These are phyloP conservation scores for Cryphonectria nitschkei DNA, from an alignment of 2,329 filamentous ascomycete genomes.

Conservation along the genomic window DNA sequence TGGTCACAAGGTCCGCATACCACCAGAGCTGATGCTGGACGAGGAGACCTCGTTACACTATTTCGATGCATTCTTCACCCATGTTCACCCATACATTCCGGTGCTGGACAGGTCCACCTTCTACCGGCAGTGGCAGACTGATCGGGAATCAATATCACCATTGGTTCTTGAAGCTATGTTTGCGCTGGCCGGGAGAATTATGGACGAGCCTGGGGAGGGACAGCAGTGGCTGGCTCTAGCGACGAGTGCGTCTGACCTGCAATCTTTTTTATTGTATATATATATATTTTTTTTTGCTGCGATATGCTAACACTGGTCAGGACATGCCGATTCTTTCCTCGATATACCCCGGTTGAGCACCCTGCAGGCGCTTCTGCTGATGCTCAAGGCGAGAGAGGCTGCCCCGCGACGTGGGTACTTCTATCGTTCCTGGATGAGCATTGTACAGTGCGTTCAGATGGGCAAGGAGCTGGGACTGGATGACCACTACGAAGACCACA, in stretches of 20 bases:
- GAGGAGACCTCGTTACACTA: slow-evolving; percentile 82
- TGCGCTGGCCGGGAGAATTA: slow-evolving; percentile 81
- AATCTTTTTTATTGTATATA: no score
- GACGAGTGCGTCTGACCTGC: slow-evolving; percentile 62
- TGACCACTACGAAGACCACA: slow-evolving; percentile 81
- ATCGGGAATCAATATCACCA: slow-evolving; percentile 83
- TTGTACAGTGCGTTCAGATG: slow-evolving; percentile 92
- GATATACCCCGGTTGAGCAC: slow-evolving; percentile 89
- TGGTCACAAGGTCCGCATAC: slow-evolving; percentile 82
- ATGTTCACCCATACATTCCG: slow-evolving; percentile 91
- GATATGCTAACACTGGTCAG: slow-evolving; percentile 50
- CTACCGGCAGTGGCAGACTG: slow-evolving; percentile 87
- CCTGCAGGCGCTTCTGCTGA: slow-evolving; percentile 83
- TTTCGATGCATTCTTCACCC: slow-evolving; percentile 86
- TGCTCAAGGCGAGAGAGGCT: slow-evolving; percentile 91
- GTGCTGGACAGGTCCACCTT: slow-evolving; percentile 82
- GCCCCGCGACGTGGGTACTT: slow-evolving; percentile 93
- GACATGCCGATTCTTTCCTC: slow-evolving; percentile 91
- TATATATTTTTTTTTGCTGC: background rate
- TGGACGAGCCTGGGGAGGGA: slow-evolving; percentile 81
- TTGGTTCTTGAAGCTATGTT: slow-evolving; percentile 89
- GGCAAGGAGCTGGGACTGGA: slow-evolving; percentile 88
- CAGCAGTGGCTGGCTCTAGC: slow-evolving; percentile 93
- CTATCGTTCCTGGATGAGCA: slow-evolving; percentile 95
- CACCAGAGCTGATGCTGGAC: slow-evolving; percentile 88